Base-by-base conservation (phyloP, 495 filamentous ascomycete genomes). In the Trichoderma reesei region DNA sequence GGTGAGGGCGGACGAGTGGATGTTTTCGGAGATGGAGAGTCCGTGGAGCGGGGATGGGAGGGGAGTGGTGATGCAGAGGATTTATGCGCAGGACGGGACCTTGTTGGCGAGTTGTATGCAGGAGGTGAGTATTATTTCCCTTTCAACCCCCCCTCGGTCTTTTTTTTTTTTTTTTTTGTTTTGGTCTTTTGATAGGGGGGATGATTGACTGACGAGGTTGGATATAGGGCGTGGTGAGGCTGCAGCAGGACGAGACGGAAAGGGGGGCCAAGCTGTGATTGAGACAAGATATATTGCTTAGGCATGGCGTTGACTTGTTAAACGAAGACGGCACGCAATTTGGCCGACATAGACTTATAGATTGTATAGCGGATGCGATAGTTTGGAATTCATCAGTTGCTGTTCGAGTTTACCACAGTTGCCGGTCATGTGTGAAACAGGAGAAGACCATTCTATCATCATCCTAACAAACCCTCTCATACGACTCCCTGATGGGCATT, bases 11-110 rank as follows among this genome's bases (percentile, higher is more conserved):
- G 94, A 98, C 73, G 90, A 96, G 73, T 98, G 94, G 94, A 85
- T 97, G 83, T 83, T 96, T 66, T 84, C 82, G 18, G 93, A 97
- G 80, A 92, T 92, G 85, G 85, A 91, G 75, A 92, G 85, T 65
- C 90, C 93, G n/a, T 98, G 94, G 94, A 84, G 87, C 18, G 91
- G 90, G 14, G 91, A 96, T 68, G 93, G 91, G 18, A 83, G 93
- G 64, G 94, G 90, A 0, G 78, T 98, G 65, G 93, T 92, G 41
- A 83, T 83, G 67, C 92, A 96, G 81, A 86, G 85, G 80, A 92
- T 98, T 64, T 98, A 87, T 82, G 85, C 86, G 48, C 84, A 82
- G 70, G 88, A 96, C 68, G 94, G 93, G 4, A 83, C 78, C 41
- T 74, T 98, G 78, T 79, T 98, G 68, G 94, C 94, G 42, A 91